phyloP scores from a whole-genome alignment of 2,329 filamentous ascomycete species.

The Diaporthe eres region DNA sequence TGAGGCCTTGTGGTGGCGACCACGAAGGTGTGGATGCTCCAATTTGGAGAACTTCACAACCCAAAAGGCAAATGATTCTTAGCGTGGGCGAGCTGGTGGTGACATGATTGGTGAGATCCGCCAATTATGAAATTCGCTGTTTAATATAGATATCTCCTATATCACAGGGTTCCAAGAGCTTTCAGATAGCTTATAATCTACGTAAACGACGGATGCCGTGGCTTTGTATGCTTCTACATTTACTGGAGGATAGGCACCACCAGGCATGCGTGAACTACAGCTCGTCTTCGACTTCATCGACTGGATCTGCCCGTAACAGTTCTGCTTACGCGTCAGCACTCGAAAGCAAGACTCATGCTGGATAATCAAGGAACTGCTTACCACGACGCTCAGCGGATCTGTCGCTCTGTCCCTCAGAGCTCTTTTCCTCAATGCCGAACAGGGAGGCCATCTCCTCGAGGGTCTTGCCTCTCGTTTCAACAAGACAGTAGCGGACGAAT shows the following conservation, averaged over 20 bases:
- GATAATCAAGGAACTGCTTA: background rate
- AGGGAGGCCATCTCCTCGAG: conserved; percentile 48
- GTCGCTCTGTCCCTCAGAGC: background rate
- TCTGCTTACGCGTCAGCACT: background rate
- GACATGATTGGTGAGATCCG: too few relatives aligned
- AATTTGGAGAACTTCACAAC: conserved; percentile 14
- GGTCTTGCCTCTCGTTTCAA: conserved; percentile 46
- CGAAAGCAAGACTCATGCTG: background rate
- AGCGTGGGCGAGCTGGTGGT: too few relatives aligned
- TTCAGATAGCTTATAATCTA: too few relatives aligned
- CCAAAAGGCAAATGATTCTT: background rate
- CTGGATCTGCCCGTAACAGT: conserved; percentile 20
- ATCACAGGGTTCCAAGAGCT: too few relatives aligned
- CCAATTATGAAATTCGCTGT: too few relatives aligned
- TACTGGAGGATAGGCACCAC: background rate
- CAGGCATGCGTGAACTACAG: background rate
- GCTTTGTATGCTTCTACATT: background rate
- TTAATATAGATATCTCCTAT: too few relatives aligned
- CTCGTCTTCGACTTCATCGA: conserved; percentile 19
- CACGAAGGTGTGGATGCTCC: conserved; percentile 1
- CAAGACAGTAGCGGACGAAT: conserved; percentile 48
- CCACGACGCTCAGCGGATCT: conserved; percentile 35
- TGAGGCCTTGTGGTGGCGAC: background rate
- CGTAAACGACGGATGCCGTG: too few relatives aligned
- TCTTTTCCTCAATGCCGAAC: conserved; percentile 45